Conservation (phyloP, 2,329 filamentous ascomycete species). For the Sarocladium oryzae region DNA sequence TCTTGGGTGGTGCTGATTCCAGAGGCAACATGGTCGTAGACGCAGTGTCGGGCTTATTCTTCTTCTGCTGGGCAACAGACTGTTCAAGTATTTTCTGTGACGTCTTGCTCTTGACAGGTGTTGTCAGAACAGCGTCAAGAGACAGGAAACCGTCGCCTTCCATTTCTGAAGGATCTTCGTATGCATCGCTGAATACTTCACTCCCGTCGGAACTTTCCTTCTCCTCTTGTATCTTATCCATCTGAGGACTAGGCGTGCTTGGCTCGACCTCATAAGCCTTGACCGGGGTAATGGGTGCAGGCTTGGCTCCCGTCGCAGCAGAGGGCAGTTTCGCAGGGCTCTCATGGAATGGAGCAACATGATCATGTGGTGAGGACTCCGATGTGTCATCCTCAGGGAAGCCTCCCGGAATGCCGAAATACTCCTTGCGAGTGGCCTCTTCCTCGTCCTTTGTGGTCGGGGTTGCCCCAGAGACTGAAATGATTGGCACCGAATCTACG, state of each 20-base stretch:
- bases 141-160: slow-evolving; percentile 65
- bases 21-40: slow-evolving; percentile 6
- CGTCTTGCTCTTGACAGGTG: slow-evolving; percentile 32
- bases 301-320: not conserved
- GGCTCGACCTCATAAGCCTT: slow-evolving; percentile 7
- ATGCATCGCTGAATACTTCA: slow-evolving; percentile 69
- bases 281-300: slow-evolving; percentile 6
- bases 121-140: slow-evolving; percentile 64
- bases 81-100: slow-evolving; percentile 19
- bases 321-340: not conserved
- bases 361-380: slow-evolving; percentile 11
- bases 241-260: slow-evolving; percentile 17
- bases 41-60: slow-evolving; percentile 3
- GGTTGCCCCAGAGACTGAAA: slow-evolving; percentile 38
- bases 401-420: slow-evolving; percentile 51
- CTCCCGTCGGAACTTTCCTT: slow-evolving; percentile 41
- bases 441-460: slow-evolving; percentile 23
- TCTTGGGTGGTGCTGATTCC: not conserved
- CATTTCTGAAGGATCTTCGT: slow-evolving; percentile 62
- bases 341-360: not conserved
- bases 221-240: slow-evolving; percentile 30
- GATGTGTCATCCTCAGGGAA: slow-evolving; percentile 41
- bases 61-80: slow-evolving; percentile 17
- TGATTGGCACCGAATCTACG: slow-evolving; percentile 30
- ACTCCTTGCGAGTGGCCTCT: slow-evolving; percentile 22